Percentiles rank a stretch among this genome's conserved stretches.
Conservation (phyloP, 306 rosid genomes). For the Vigna hirtella region DNA sequence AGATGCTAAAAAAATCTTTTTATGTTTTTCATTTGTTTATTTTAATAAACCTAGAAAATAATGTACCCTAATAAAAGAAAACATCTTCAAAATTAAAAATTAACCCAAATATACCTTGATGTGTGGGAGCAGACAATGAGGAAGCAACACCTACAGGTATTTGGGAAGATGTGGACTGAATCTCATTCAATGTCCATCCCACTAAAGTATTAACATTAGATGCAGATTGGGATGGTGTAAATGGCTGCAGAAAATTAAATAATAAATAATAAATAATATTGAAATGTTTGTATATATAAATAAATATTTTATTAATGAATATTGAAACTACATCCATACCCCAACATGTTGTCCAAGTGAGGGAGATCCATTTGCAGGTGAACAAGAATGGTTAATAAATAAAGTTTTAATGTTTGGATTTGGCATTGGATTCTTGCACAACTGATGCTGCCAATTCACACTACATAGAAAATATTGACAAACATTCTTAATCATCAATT, state of each 20-base stretch:
- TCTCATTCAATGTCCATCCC: conserved; percentile 54
- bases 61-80: too few relatives aligned
- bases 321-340: conserved; percentile 40
- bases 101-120: too few relatives aligned
- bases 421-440: conserved; percentile 63
- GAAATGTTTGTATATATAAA: neutral
- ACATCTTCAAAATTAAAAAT: too few relatives aligned
- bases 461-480: conserved; percentile 48
- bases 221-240: conserved; percentile 45
- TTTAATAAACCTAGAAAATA: neutral
- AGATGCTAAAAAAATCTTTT: neutral
- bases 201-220: conserved; percentile 54
- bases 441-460: conserved; percentile 91
- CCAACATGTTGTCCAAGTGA: conserved; percentile 56
- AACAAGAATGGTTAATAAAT: conserved; percentile 70
- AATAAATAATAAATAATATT: neutral
- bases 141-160: neutral
- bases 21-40: too few relatives aligned
- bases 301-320: neutral
- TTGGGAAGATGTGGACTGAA: conserved; percentile 53
- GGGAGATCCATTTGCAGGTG: conserved; percentile 58
- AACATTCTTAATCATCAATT: neutral
- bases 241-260: conserved; percentile 49
- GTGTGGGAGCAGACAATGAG: too few relatives aligned
- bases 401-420: conserved; percentile 72